These are phyloP conservation scores for Tolypocladium inflatum DNA, from an alignment of 2,329 filamentous ascomycete species.

Conservation along the genomic window DNA sequence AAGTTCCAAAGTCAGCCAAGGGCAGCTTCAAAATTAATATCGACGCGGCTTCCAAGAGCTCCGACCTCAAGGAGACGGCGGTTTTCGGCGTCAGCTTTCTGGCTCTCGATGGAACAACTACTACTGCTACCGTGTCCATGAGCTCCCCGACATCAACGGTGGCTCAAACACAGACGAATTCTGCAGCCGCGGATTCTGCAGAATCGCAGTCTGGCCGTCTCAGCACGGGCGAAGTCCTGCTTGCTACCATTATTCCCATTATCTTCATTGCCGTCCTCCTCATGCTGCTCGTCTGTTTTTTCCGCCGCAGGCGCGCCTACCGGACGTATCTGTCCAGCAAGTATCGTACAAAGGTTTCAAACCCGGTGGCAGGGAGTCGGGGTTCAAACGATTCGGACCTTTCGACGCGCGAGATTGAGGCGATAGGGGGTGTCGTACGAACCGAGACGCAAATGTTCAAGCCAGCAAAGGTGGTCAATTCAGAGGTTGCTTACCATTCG, in stretches of 20 bases:
- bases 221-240: constrained; percentile 24
- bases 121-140: constrained; percentile 10
- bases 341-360: constrained; percentile 21
- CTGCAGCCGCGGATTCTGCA: constrained; percentile 5
- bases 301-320: constrained; percentile 19
- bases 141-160: constrained; percentile 13
- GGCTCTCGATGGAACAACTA: constrained; percentile 13
- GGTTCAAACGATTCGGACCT: constrained; percentile 15
- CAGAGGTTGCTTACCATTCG: constrained; percentile 15
- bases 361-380: constrained; percentile 18
- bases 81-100: constrained; percentile 26
- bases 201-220: constrained; percentile 12
- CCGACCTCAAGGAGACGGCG: constrained; percentile 25
- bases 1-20: constrained; percentile 24
- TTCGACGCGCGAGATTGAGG: constrained; percentile 13
- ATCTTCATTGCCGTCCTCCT: constrained; percentile 23
- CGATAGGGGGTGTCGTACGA: constrained; percentile 5
- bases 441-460: constrained; percentile 9
- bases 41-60: constrained; percentile 21
- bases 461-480: constrained; percentile 10
- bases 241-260: constrained; percentile 35
- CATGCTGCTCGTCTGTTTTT: constrained; percentile 22
- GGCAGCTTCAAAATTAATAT: constrained; percentile 22
- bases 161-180: constrained; percentile 12
- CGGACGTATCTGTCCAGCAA: constrained; percentile 18